phyloP scores from a whole-genome alignment of 23 red algal species.

The Agarophyton chilense region DNA sequence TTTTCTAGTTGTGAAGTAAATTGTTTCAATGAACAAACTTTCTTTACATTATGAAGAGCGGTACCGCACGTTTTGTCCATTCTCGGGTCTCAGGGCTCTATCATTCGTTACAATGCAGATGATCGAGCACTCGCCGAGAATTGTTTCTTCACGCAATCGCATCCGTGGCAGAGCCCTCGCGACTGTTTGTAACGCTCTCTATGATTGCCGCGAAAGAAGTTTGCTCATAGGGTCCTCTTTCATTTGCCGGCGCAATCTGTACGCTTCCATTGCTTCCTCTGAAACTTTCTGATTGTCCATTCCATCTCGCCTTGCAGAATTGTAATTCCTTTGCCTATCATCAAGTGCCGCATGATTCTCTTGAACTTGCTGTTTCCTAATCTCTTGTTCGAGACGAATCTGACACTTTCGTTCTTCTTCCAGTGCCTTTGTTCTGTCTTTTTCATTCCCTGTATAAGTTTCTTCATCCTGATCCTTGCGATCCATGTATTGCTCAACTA shows the following conservation, averaged over 20 bases:
- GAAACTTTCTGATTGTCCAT: not conserved
- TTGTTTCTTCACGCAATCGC: too few relatives aligned
- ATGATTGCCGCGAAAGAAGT: conserved; percentile 24
- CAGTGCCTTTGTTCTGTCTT: not conserved
- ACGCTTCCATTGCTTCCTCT: conserved; percentile 55
- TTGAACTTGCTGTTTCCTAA: conserved; percentile 41
- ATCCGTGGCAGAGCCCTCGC: not conserved
- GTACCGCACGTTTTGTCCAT: not conserved
- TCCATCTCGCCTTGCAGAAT: not conserved
- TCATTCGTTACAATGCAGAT: too few relatives aligned
- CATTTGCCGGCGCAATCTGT: conserved; percentile 50
- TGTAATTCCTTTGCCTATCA: conserved; percentile 15
- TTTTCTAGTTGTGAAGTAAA: conserved; percentile 6
- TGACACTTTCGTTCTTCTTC: conserved; percentile 6
- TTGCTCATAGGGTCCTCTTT: conserved; percentile 57
- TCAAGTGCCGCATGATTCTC: not conserved
- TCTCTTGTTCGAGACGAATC: conserved; percentile 38
- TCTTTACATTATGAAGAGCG: not conserved
- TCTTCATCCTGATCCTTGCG: conserved; percentile 4
- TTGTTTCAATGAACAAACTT: not conserved
- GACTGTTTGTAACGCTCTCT: not conserved
- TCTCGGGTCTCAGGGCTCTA: too few relatives aligned
- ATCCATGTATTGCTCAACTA: conserved; percentile 33
- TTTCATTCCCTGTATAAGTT: conserved; percentile 9
- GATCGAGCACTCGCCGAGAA: not conserved